Evolutionary conservation across 1,284 basidiomycete species (phyloP).

Genomic region (Neolentinus lepideus): DNA sequence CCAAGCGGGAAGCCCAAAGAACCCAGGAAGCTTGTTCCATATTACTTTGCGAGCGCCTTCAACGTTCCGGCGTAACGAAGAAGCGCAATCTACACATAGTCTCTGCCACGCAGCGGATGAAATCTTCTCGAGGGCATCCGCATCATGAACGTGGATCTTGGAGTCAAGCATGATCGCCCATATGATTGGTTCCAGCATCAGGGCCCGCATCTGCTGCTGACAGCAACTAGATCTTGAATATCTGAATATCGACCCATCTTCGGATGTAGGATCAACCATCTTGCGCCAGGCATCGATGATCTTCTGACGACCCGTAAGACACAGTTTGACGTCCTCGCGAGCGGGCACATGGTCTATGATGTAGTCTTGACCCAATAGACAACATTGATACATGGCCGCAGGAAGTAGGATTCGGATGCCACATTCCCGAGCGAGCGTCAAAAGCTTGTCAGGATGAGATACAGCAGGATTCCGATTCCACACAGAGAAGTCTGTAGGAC

Average conservation of each 20-base stretch:
- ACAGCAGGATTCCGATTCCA: neutral
- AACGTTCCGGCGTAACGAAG: neutral
- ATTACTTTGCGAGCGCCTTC: neutral
- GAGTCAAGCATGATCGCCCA: neutral
- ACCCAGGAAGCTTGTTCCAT: neutral
- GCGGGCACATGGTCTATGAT: neutral
- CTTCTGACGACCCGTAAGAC: neutral
- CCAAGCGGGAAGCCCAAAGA: neutral
- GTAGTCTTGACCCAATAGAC: neutral
- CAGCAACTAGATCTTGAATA: neutral
- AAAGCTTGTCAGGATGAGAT: neutral
- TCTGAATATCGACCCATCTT: no score
- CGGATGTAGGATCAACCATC: neutral
- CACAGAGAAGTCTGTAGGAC: neutral
- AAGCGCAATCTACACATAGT: neutral
- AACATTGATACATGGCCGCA: neutral
- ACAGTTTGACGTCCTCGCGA: neutral
- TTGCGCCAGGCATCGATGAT: neutral
- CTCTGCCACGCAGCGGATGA: neutral
- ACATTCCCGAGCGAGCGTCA: neutral
- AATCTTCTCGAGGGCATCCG: neutral
- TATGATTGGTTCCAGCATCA: neutral
- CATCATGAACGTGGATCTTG: neutral
- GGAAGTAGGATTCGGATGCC: neutral
- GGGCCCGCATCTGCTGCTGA: neutral